phyloP scores from a whole-genome alignment of 2,329 filamentous ascomycete genomes.

The Cladosporium cucumerinum region DNA sequence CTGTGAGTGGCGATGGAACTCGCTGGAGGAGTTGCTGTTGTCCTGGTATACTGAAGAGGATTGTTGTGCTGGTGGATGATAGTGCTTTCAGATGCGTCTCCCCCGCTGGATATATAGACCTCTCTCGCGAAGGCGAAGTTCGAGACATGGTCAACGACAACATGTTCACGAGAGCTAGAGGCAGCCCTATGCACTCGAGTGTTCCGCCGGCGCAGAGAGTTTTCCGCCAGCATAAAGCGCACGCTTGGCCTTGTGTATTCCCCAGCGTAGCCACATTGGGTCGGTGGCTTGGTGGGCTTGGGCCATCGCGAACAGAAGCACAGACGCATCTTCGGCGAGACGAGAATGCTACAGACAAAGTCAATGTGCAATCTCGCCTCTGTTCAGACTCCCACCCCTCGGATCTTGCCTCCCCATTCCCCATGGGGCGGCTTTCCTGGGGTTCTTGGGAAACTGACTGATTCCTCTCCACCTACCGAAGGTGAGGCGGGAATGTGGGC shows the following conservation, averaged over 20 bases:
- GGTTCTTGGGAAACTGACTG: not conserved
- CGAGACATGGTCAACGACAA: not conserved
- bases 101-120: slow-evolving; percentile 3
- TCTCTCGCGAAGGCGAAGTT: not conserved
- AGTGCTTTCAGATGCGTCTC: not conserved
- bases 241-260: not conserved
- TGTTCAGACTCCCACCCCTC: not conserved
- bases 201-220: slow-evolving; percentile 1
- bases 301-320: not conserved
- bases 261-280: slow-evolving; percentile 3
- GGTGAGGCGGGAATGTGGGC: not conserved
- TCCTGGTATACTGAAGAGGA: not conserved
- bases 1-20: not conserved
- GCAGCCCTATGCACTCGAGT: not conserved
- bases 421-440: slow-evolving; percentile 6
- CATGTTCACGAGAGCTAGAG: not conserved
- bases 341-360: not conserved
- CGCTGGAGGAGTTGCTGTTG: not conserved
- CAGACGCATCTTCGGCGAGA: not conserved
- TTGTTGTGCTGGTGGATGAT: slow-evolving; percentile 6
- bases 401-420: not conserved
- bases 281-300: not conserved
- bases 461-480: not conserved
- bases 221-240: slow-evolving; percentile 14
- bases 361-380: not conserved